Base-by-base conservation (phyloP, 1,284 basidiomycete species). In the Golubevia sp. region DNA sequence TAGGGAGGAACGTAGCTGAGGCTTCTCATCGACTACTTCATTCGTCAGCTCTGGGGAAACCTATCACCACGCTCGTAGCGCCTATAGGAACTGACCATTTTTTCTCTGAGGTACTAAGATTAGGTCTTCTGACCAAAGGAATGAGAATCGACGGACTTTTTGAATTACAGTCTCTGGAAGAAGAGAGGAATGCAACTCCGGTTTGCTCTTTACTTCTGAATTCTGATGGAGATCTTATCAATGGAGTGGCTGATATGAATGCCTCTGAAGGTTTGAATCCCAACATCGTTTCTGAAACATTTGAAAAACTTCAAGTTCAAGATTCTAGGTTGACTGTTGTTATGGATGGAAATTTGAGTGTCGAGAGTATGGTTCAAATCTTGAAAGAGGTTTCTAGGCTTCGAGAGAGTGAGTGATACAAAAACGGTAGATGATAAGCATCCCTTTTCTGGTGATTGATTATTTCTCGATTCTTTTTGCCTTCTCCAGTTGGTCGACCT, bases 1-100 rank as follows among this genome's bases (percentile, higher is more conserved):
- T 99, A 2, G 94, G 89, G 0, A 89, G 95, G 24, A 99, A 99
- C 82, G 89, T 99, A 55, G 93, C 95, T 1, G 93, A 97, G 79
- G 92, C 94, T 0, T 88, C 93, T 1, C 89, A 91, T 72, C 87
- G 91, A 23, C 79, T 90, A 6, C 82, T 90, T 27, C 20, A 55
- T 89, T 5, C 26, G 54, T 56, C 21, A 38, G 62, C 20, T 27
- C 48, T 3, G 51, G 25, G 11, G 50, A 18, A 26, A 77, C 26
- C 65, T 76, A 21, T 65, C 76, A 0, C 55, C 64, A 1, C 67
- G 23, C 67, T 88, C n/a, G 76, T 88, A 21, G 84, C 87, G 0
- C 81, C 85, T 0, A 70, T 86, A 3, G 86, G 84, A 7, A 49
- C 67, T 1, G 82, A 79, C 27, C 64, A 58, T 5, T 62, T 73